Conservation (phyloP, 2,329 filamentous ascomycete genomes). For the Hymenotorrendiella dingleyae region DNA sequence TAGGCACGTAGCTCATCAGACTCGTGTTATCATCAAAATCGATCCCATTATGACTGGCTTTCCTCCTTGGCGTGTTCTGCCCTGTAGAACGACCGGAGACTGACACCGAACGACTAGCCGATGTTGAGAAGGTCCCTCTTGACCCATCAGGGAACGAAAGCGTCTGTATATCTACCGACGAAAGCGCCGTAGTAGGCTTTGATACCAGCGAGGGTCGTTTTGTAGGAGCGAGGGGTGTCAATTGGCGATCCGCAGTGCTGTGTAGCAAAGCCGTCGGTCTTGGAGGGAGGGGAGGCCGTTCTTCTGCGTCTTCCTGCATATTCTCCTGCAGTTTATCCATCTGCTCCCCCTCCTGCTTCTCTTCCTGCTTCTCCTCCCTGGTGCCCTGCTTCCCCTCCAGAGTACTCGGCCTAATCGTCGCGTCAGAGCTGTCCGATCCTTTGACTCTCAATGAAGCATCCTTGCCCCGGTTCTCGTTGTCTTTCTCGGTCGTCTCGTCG, state of each 20-base stretch:
- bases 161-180: conserved; percentile 73
- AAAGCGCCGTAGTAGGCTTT: conserved; percentile 78
- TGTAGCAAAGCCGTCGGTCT: conserved; percentile 36
- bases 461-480: conserved; percentile 12
- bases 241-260: conserved; percentile 13
- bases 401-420: conserved; percentile 1
- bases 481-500: conserved; percentile 14
- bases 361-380: no score
- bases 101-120: conserved; percentile 28
- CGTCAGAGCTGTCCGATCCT: background rate
- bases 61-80: conserved; percentile 24
- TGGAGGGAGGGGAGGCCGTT: conserved; percentile 40
- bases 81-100: conserved; percentile 25
- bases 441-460: background rate
- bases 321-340: background rate
- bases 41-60: conserved; percentile 36
- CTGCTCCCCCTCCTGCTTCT: background rate
- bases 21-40: conserved; percentile 45
- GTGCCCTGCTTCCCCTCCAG: no score
- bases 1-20: conserved; percentile 43
- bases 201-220: conserved; percentile 41
- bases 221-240: conserved; percentile 22
- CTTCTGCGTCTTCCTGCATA: conserved; percentile 28
- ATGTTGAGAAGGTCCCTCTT: conserved; percentile 53
- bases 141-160: conserved; percentile 66